Percentiles rank a stretch among this genome's conserved stretches.
These are phyloP conservation scores for Venturia pyrina DNA, from an alignment of 2,329 filamentous ascomycete species.

Conservation along the genomic window DNA sequence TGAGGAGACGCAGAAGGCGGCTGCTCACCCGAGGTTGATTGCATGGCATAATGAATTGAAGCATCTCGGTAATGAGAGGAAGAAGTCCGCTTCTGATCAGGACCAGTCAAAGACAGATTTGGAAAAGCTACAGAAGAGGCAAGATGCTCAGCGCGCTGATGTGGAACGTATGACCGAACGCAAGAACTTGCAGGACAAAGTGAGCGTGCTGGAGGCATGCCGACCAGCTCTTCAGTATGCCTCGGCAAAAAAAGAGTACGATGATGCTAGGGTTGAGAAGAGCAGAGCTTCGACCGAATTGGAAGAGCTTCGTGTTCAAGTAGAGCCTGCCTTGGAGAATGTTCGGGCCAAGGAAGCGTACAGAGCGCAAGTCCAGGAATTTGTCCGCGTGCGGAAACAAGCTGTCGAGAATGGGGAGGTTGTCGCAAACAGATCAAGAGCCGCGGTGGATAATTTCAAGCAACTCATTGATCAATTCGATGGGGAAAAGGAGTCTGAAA, in stretches of 20 bases:
- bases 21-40: slow-evolving; percentile 71
- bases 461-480: slow-evolving; percentile 21
- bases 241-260: slow-evolving; percentile 39
- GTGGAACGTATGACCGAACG: slow-evolving; percentile 75
- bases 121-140: slow-evolving; percentile 58
- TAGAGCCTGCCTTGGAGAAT: slow-evolving; percentile 59
- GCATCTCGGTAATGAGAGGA: slow-evolving; percentile 58
- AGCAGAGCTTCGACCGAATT: slow-evolving; percentile 48
- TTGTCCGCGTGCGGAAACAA: slow-evolving; percentile 21
- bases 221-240: slow-evolving; percentile 58
- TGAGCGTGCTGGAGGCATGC: slow-evolving; percentile 55
- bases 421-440: slow-evolving; percentile 24
- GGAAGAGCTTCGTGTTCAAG: slow-evolving; percentile 46
- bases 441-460: slow-evolving; percentile 24
- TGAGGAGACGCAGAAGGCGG: slow-evolving; percentile 77
- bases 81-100: slow-evolving; percentile 48
- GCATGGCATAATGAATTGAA: slow-evolving; percentile 69
- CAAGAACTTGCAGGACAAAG: slow-evolving; percentile 53
- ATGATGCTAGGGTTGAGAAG: slow-evolving; percentile 45
- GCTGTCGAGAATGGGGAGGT: slow-evolving; percentile 42
- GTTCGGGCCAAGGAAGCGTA: slow-evolving; percentile 65
- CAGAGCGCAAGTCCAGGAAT: slow-evolving; percentile 43
- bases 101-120: slow-evolving; percentile 53
- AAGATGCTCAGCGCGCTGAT: slow-evolving; percentile 65
- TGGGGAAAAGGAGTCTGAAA: slow-evolving; percentile 30